A percentile compares a stretch with the other conserved stretches of the same genome.
Conservation (phyloP, 805 yeast genomes). For the Pichia membranifaciens region DNA sequence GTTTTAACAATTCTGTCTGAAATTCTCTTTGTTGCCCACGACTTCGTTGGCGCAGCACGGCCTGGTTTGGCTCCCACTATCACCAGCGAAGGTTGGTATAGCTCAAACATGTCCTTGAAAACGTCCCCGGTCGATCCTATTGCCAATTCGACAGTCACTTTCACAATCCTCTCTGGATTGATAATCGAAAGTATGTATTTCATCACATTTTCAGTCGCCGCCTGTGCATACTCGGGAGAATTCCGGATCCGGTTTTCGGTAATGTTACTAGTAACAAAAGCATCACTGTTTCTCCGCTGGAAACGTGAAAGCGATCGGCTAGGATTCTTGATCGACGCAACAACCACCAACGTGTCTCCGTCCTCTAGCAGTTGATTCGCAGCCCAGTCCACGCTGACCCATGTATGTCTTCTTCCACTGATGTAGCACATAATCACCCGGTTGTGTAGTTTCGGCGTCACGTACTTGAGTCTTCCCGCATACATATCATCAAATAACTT, state of each 20-base stretch:
- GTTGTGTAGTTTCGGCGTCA: conserved; percentile 36
- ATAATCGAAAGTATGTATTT: conserved; percentile 43
- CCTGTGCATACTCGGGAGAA: conserved; percentile 43
- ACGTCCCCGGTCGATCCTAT: conserved; percentile 53
- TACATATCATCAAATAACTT: conserved; percentile 43
- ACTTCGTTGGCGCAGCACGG: conserved; percentile 43
- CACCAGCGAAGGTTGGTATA: conserved; percentile 57
- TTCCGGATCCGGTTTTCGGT: conserved; percentile 34
- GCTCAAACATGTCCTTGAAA: conserved; percentile 50
- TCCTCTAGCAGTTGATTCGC: conserved; percentile 47
- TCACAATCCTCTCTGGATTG: conserved; percentile 41
- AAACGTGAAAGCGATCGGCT: conserved; percentile 20
- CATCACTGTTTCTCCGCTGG: conserved; percentile 16
- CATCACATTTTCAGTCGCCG: conserved; percentile 46
- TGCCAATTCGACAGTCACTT: conserved; percentile 55
- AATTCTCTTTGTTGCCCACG: conserved; percentile 58
- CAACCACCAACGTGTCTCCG: conserved; percentile 63
- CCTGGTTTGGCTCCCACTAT: conserved; percentile 50
- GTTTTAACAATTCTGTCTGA: conserved; percentile 61
- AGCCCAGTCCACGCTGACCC: conserved; percentile 78
- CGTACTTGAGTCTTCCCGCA: conserved; percentile 29
- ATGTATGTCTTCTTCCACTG: conserved; percentile 68
- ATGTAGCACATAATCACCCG: conserved; percentile 59
- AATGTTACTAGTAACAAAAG: conserved; percentile 12
- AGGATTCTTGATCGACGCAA: conserved; percentile 42